phyloP scores from a whole-genome alignment of 345 rosid genomes.

The Citrus sp. region DNA sequence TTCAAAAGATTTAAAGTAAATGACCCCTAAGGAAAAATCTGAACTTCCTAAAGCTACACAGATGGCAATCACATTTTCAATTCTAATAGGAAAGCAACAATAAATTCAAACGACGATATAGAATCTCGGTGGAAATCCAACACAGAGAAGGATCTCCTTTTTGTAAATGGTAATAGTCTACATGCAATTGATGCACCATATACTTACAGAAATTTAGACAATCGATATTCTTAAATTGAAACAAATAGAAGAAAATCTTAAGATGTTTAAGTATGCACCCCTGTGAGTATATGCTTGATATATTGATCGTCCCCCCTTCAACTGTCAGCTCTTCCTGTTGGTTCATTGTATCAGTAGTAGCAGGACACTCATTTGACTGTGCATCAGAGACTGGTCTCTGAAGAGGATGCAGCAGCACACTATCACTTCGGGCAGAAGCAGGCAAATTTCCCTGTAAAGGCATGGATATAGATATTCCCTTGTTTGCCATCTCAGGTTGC shows the following conservation, averaged over 20 bases:
- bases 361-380: constrained; percentile 56
- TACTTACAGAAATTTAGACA: constrained; percentile 8
- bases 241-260: background rate
- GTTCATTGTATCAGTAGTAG: constrained; percentile 35
- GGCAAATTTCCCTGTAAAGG: constrained; percentile 29
- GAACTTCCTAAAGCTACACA: background rate
- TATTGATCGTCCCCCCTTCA: constrained; percentile 95
- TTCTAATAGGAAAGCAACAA: background rate
- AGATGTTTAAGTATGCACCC: constrained; percentile 33
- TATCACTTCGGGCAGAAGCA: constrained; percentile 33
- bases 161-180: background rate
- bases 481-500: constrained; percentile 51
- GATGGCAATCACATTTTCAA: background rate
- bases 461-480: constrained; percentile 33
- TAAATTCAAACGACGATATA: background rate
- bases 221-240: background rate
- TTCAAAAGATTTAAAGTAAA: background rate
- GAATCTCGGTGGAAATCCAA: background rate
- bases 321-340: constrained; percentile 60
- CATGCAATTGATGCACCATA: background rate
- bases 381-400: constrained; percentile 51
- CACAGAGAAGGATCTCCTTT: background rate
- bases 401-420: constrained; percentile 33
- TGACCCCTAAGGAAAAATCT: background rate
- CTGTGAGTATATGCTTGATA: constrained; percentile 75